Base-by-base conservation (phyloP, 257 asterid species). In the Primulina huaijiensis region DNA sequence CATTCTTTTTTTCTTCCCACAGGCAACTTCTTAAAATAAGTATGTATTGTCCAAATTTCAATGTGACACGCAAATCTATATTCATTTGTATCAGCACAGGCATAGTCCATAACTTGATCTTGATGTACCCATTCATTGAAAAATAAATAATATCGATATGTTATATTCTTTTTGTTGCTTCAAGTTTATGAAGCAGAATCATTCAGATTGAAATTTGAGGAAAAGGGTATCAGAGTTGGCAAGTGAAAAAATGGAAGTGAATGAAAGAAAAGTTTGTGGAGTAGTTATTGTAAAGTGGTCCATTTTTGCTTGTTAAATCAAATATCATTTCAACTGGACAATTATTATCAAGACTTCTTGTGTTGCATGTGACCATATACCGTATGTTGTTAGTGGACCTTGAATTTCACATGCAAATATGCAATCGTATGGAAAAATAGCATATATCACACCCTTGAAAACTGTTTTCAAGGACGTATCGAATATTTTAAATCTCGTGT, bases 251-350 rank as follows among this genome's bases (percentile, higher is more conserved):
- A 14, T 50, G 16, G 56, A 30, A 72, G 62, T 57, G 65, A 71
- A 37, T 59, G 79, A 59, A 78, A 77, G 52, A 72, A 73, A 71
- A 70, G 68, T 53, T 37, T n/a, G 52, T 16, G 65, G 63, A 68
- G 6, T 23, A 37, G 83, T 77, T 73, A 78, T 74, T 76, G 83
- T 80, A 73, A 58, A 75, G 82, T 80, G 87, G 88, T 75, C 2
- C 20, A 16, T 0, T 50, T 50, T 14, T 50, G 16, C 5, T 50
- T 50, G 57, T 50, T 50, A 16, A 50, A 50, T 50, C 57, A 50
- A 50, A 6, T 17, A 4, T 50, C 57, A 1, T 17, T 50, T 50
- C 57, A 50, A 50, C 2, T 50, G 21, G 57, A 50, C 50, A 8
- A 33, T 27, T 27, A 33, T 6, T 43, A 43, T 43, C 53, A 43